Percentiles rank a stretch among this genome's conserved stretches.
Evolutionary conservation across 2,329 filamentous ascomycete species (phyloP).

Genomic region (Alternaria consortialis): DNA sequence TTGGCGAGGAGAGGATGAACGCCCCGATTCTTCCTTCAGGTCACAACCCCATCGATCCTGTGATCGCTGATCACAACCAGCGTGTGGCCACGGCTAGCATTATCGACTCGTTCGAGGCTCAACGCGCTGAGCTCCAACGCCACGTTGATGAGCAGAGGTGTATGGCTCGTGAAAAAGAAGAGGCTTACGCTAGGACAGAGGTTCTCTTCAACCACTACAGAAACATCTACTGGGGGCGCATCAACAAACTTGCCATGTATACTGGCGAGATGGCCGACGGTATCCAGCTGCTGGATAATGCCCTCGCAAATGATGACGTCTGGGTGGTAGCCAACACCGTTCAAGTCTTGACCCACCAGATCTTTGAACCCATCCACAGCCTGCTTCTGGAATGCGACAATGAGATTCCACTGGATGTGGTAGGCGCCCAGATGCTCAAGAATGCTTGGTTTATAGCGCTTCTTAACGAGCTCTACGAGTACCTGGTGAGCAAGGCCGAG

Average conservation of each 20-base stretch:
- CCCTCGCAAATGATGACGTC: not conserved
- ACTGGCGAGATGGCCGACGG: constrained; percentile 1
- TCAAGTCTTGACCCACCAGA: not conserved
- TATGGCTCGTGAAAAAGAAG: not conserved
- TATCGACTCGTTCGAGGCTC: not conserved
- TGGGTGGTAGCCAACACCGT: not conserved
- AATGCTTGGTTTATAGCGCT: constrained; percentile 5
- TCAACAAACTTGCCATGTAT: constrained; percentile 8
- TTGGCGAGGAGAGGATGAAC: constrained; percentile 14
- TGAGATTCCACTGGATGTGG: constrained; percentile 14
- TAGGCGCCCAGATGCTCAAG: constrained; percentile 10
- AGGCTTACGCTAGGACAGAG: not conserved
- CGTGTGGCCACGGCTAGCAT: not conserved
- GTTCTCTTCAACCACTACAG: not conserved
- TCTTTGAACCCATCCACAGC: constrained; percentile 6
- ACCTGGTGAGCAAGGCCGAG: not conserved
- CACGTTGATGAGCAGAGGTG: constrained; percentile 1
- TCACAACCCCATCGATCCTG: constrained; percentile 9
- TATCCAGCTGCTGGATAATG: not conserved
- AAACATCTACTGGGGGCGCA: constrained; percentile 1
- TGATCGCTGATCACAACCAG: constrained; percentile 13
- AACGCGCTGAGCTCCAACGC: not conserved
- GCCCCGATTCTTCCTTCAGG: constrained; percentile 11
- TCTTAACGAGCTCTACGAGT: constrained; percentile 1
- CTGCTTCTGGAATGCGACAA: constrained; percentile 6